These are phyloP conservation scores for Ganoderma lucidum DNA, from an alignment of 1,284 basidiomycete genomes.

Conservation along the genomic window DNA sequence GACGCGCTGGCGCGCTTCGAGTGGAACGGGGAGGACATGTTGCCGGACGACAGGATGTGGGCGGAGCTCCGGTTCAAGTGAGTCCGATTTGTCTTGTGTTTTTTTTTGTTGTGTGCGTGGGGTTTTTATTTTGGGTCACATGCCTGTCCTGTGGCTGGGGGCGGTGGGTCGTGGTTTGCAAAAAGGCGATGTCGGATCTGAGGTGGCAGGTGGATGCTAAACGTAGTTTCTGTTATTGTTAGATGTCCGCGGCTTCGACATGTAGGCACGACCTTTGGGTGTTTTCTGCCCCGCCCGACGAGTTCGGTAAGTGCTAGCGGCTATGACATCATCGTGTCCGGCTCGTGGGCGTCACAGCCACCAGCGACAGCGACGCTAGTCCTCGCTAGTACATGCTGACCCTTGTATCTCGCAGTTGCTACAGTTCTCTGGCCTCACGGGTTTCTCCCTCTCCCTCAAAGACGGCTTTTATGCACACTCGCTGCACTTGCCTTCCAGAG, in stretches of 20 bases:
- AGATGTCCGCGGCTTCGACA: slow-evolving; percentile 71
- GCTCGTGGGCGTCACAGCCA: not conserved
- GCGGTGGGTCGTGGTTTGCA: not conserved
- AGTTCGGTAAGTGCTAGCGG: slow-evolving; percentile 59
- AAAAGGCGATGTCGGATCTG: not conserved
- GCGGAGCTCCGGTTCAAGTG: slow-evolving; percentile 70
- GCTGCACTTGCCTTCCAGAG: slow-evolving; percentile 56
- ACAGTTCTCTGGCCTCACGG: slow-evolving; percentile 65
- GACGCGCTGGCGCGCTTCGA: slow-evolving; percentile 70
- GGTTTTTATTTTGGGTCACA: not conserved
- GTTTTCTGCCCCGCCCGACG: slow-evolving; percentile 58
- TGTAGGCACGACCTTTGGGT: slow-evolving; percentile 67
- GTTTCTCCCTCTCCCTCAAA: slow-evolving; percentile 67
- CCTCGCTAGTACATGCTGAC: not conserved
- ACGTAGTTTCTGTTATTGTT: slow-evolving; percentile 4
- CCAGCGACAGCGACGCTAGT: not conserved
- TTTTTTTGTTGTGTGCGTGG: not conserved
- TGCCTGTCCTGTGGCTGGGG: not conserved
- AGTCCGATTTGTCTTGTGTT: slow-evolving; percentile 30
- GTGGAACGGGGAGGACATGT: slow-evolving; percentile 74
- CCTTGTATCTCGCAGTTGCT: slow-evolving; percentile 56
- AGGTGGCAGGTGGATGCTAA: not conserved
- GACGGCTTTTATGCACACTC: slow-evolving; percentile 67
- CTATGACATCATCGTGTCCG: slow-evolving; percentile 24
- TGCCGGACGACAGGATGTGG: slow-evolving; percentile 78